These are phyloP conservation scores for Amphibolis antarctica DNA, from an alignment of 106 monocot genomes.

Conservation along the genomic window DNA sequence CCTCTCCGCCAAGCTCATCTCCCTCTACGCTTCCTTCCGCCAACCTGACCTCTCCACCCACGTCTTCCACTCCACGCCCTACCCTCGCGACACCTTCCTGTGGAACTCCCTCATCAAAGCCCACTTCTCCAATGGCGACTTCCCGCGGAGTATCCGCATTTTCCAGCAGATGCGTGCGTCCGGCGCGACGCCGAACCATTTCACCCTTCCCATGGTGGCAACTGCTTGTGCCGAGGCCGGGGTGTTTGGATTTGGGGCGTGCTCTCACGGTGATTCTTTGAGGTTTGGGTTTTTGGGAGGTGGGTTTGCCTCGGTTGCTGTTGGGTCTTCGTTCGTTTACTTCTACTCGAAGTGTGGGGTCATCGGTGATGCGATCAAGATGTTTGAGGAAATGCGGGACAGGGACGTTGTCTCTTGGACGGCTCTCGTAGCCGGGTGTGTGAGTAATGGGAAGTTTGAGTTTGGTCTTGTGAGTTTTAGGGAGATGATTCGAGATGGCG, in stretches of 20 bases:
- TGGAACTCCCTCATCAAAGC: slow-evolving; percentile 74
- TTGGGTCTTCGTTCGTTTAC: slow-evolving; percentile 50
- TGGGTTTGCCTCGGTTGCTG: slow-evolving; percentile 9
- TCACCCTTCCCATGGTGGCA: slow-evolving; percentile 52
- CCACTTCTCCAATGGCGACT: slow-evolving; percentile 38
- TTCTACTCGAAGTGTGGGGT: slow-evolving; percentile 50
- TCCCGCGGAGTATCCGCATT: slow-evolving; percentile 16
- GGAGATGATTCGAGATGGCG: slow-evolving; percentile 32
- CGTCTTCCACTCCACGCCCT: slow-evolving; percentile 28
- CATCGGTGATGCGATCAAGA: slow-evolving; percentile 26
- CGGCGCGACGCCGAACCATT: slow-evolving; percentile 27
- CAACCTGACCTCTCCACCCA: slow-evolving; percentile 29
- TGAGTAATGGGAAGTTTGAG: slow-evolving; percentile 36
- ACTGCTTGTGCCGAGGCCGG: slow-evolving; percentile 49
- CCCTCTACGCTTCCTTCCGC: slow-evolving; percentile 43
- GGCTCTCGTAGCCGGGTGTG: slow-evolving; percentile 45
- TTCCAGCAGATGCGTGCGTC: slow-evolving; percentile 35
- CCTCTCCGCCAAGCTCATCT: slow-evolving; percentile 62
- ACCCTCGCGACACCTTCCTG: slow-evolving; percentile 41
- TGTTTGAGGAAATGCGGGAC: slow-evolving; percentile 63
- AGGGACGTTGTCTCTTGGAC: slow-evolving; percentile 75
- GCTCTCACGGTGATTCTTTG: slow-evolving; percentile 24
- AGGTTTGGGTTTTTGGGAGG: slow-evolving; percentile 26
- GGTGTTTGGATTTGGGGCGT: slow-evolving; percentile 16
- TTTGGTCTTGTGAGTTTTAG: slow-evolving; percentile 32